These are phyloP conservation scores for Aulographum hederae DNA, from an alignment of 2,329 filamentous ascomycete species.

Conservation along the genomic window DNA sequence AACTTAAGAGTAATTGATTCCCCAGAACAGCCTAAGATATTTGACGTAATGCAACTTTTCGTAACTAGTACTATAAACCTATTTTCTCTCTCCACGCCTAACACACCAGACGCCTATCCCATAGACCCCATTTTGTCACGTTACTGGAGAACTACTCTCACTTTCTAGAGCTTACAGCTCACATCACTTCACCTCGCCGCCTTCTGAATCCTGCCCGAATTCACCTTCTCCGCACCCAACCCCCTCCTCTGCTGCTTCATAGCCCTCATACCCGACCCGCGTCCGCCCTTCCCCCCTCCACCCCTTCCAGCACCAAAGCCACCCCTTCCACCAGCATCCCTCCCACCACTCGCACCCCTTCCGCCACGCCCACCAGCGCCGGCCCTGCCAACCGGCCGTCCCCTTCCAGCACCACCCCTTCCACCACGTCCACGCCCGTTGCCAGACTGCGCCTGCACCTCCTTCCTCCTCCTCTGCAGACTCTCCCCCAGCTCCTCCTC, in stretches of 20 bases:
- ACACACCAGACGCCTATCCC: no score
- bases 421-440: constrained; percentile 2
- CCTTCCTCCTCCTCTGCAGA: constrained; percentile 16
- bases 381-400: neutral
- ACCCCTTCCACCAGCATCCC: constrained; percentile 2
- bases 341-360: constrained; percentile 1
- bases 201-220: neutral
- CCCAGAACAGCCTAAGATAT: no score
- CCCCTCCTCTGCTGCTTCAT: constrained; percentile 5
- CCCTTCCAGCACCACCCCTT: neutral
- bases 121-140: no score
- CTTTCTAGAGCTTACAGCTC: no score
- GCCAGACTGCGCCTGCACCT: neutral
- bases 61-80: no score
- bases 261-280: constrained; percentile 5
- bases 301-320: neutral
- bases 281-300: neutral
- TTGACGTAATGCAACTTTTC: no score
- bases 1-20: no score
- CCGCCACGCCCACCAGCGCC: neutral
- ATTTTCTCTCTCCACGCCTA: no score
- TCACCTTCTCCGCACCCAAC: constrained; percentile 1
- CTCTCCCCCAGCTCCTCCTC: constrained; percentile 18
- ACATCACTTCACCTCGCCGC: no score
- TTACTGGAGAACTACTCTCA: no score